Base-by-base conservation (phyloP, 2,329 filamentous ascomycete species). In the Ascochyta koolunga region DNA sequence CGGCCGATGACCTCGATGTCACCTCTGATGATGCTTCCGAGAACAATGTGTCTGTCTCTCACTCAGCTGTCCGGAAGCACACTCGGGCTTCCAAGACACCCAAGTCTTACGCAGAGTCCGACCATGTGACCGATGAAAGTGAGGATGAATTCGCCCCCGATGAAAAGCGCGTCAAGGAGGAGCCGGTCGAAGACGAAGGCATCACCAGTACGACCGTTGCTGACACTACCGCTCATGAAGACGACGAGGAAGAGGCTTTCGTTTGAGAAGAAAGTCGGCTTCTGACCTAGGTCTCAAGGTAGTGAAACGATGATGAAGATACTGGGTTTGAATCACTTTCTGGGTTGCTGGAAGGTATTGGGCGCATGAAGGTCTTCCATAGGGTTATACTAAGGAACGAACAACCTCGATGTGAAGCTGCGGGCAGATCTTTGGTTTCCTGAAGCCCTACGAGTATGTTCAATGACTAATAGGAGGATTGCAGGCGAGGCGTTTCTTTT, bases 111-210 rank as follows among this genome's bases (percentile, higher is more conserved):
- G 40, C 21, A 2, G 51, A 54, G 44, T 44, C 39, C 3, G 39
- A 43, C 25, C 45, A 35, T 9, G 11, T 16, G 7, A 6, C 22
- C 10, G 40, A 31, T n/a, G 40, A 54, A 0, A 44, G 44, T 2
- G 37, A 39, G 13, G 36, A 39, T 1, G 51, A 54, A n/a, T 50
- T 50, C 29, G 31, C 15, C 2, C 45, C 45, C 2, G 8, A 19
- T 5, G 2, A 0, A 24, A 54, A 54, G 51, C 48, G 43, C n/a
- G 45, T 54, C 22, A 54, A 54, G 40, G 11, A 9, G 1, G 51
- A 50, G 16, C 9, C 19, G 1, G 18, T 46, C 3, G 45, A 50
- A 1, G 22, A 37, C 4, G 24, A 54, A 10, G 32, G n/a, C 2
- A 5, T 19, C 15, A 9, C 15, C 24, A 8, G 18, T 13, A 9